phyloP scores from a whole-genome alignment of 2,329 filamentous ascomycete species.

The Orbilia ellipsospora region DNA sequence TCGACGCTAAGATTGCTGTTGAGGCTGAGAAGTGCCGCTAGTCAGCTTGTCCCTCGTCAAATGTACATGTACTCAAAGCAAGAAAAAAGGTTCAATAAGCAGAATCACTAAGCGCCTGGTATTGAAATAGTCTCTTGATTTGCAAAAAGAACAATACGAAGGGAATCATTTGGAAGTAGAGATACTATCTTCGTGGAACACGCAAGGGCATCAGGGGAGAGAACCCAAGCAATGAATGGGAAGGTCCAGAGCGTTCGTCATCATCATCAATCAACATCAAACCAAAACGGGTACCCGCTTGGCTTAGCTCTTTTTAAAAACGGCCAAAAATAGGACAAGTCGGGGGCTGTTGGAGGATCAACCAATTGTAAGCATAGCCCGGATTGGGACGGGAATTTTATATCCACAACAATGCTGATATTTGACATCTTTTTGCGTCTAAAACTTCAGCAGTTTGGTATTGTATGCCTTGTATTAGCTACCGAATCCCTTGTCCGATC shows the following conservation, averaged over 20 bases:
- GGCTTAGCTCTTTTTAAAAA: slow-evolving; percentile 23
- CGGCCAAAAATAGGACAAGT: slow-evolving; percentile 6
- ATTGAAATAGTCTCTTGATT: no score
- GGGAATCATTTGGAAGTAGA: no score
- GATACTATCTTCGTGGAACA: background rate
- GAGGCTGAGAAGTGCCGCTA: slow-evolving; percentile 27
- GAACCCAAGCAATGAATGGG: background rate
- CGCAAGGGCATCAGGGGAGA: background rate
- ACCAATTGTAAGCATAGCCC: slow-evolving; percentile 17
- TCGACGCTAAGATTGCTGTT: slow-evolving; percentile 19
- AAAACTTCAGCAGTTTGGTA: background rate
- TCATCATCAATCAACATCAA: slow-evolving; percentile 42
- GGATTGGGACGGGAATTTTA: background rate
- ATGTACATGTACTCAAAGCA: background rate
- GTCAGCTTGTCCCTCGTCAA: background rate
- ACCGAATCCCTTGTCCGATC: background rate
- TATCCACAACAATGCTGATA: background rate
- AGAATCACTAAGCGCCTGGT: no score
- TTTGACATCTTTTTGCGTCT: slow-evolving; percentile 14
- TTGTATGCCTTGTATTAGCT: background rate
- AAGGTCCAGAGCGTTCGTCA: slow-evolving; percentile 3
- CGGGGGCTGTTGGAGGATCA: slow-evolving; percentile 16
- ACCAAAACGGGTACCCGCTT: slow-evolving; percentile 35
- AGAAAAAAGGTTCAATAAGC: slow-evolving; percentile 19
- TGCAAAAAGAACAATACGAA: no score